These are phyloP conservation scores for Trypanosoma theileri DNA, from an alignment of 208 protist species.

Conservation along the genomic window DNA sequence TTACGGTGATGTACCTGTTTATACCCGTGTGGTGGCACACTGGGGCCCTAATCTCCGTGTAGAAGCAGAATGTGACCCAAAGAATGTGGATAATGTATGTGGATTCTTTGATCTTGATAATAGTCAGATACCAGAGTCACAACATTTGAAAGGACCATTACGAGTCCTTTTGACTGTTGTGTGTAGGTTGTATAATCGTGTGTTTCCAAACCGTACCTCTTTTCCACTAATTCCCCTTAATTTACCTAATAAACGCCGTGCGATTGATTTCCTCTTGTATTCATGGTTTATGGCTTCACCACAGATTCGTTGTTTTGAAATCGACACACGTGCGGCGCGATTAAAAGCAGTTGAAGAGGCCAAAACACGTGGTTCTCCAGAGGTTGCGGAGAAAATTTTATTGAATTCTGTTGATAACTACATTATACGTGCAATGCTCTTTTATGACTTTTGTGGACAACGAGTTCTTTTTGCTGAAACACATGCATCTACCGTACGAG, in stretches of 20 bases:
- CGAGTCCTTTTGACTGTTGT: conserved; percentile 32
- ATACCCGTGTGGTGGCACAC: conserved; percentile 41
- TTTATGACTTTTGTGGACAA: conserved; percentile 72
- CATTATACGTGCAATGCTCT: conserved; percentile 71
- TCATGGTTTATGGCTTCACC: conserved; percentile 64
- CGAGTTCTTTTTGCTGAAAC: conserved; percentile 80
- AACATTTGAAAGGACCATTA: conserved; percentile 28
- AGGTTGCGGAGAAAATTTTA: conserved; percentile 6
- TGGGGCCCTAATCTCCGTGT: conserved; percentile 37
- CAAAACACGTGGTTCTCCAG: background rate
- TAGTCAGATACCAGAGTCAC: background rate
- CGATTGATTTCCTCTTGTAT: conserved; percentile 64
- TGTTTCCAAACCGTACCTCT: conserved; percentile 20
- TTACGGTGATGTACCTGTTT: conserved; percentile 55
- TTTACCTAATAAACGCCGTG: conserved; percentile 16
- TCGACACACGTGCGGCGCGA: conserved; percentile 29
- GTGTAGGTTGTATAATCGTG: conserved; percentile 32
- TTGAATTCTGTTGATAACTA: conserved; percentile 19
- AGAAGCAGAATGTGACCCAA: conserved; percentile 39
- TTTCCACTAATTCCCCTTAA: conserved; percentile 35
- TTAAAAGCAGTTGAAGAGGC: background rate
- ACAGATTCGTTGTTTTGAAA: conserved; percentile 60
- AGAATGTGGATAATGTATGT: background rate
- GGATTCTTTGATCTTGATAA: background rate
- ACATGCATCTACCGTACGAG: conserved; percentile 31